Percentiles rank a stretch among this genome's conserved stretches.
These are phyloP conservation scores for Penicillium psychrosexuale DNA, from an alignment of 2,329 filamentous ascomycete genomes.

Conservation along the genomic window DNA sequence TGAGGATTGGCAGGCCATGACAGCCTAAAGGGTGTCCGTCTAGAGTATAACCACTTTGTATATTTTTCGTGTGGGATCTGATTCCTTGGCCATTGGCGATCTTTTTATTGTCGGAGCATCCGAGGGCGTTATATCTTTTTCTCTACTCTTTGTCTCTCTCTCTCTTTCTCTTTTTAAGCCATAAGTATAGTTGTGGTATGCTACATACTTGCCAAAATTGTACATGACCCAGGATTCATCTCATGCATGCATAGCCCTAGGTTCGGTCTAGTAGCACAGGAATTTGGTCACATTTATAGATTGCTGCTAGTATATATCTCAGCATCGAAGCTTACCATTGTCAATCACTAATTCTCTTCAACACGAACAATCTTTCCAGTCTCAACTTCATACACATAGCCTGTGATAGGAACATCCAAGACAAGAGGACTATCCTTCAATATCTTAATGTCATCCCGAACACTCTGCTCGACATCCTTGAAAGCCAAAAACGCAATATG, in stretches of 20 bases:
- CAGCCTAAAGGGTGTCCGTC: conserved; percentile 11
- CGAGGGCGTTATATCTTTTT: conserved; percentile 13
- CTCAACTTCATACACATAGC: conserved; percentile 77
- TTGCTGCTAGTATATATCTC: background rate
- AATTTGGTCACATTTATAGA: background rate
- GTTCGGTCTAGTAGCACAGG: background rate
- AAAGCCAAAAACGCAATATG: conserved; percentile 65
- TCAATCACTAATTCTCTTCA: conserved; percentile 12
- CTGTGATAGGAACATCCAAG: conserved; percentile 61
- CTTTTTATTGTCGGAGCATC: conserved; percentile 14
- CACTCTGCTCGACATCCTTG: conserved; percentile 55
- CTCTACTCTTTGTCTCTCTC: conserved; percentile 4
- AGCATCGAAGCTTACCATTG: background rate
- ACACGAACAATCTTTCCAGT: conserved; percentile 61
- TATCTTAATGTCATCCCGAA: conserved; percentile 63
- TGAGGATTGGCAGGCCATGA: conserved; percentile 14
- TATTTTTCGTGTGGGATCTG: conserved; percentile 2
- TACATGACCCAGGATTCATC: background rate
- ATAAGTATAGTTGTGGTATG: background rate
- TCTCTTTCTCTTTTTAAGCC: background rate
- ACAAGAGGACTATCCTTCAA: conserved; percentile 60
- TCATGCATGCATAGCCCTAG: background rate
- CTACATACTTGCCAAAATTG: background rate
- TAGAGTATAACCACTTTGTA: conserved; percentile 10
- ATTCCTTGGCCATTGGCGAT: conserved; percentile 9